Evolutionary conservation across 768 basidiomycete genomes (phyloP), one percentile per base, ranked within the genome.

Genomic region (Candolleomyces aberdarensis): DNA sequence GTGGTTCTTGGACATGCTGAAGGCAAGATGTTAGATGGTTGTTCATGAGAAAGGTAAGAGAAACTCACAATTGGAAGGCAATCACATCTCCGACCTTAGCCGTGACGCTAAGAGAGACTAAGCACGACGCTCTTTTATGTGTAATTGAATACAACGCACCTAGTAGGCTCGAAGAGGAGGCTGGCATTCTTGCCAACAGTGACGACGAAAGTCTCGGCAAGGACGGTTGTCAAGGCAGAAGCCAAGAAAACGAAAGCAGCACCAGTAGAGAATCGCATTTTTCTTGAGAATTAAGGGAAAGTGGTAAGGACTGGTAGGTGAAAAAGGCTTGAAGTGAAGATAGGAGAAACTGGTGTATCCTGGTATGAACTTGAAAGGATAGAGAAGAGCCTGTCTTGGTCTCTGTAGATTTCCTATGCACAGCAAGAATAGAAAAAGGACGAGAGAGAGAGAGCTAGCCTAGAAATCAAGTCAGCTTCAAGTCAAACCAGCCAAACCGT

Each of bases 21-120:
- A 44, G 54, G 19, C 44, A 44, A 58, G 3, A 19, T 41, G 46
- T 29, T 9, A n/a, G 52, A 40, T 15, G 50, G 17, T 31, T n/a
- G 17, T 32, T 17, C 48, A 17, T 9, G 15, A 22, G 14, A 13
- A 61, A 53, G 10, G 39, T n/a, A 26, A 56, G 10, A 36, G 50
- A 54, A 49, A 66, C 75, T 31, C 61, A 75, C 75, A 80, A 78
- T 68, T 74, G 75, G 74, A 86, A 85, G 40, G 72, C 70, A 65
- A 86, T 70, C 22, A 70, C 73, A 56, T 80, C 78, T 20, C 77
- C 77, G 20, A 54, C 63, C 39, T 70, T 61, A 15, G 75, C 78
- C 15, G 66, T 70, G 40, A 80, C 66, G 20, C 76, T 78, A 47
- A 8, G 36, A 36, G 36, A 5, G 6, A 36, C 36, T 36, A 8